Conservation (phyloP, 2,329 filamentous ascomycete species). For the Camptophora hylomeconis region DNA sequence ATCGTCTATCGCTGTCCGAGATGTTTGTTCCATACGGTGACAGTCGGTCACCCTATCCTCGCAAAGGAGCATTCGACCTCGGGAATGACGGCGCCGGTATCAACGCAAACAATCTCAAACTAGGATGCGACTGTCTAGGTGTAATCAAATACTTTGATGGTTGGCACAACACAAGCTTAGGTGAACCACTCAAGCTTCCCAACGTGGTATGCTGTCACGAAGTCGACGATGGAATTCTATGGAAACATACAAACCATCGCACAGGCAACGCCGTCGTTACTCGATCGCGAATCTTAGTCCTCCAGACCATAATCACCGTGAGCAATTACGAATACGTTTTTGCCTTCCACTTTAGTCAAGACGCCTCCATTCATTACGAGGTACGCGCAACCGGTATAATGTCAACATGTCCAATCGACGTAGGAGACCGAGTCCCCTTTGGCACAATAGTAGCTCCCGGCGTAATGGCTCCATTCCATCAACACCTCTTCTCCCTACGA, state of each 20-base stretch:
- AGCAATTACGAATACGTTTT: constrained; percentile 35
- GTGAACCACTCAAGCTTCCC: constrained; percentile 25
- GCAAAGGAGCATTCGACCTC: constrained; percentile 33
- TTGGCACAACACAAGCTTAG: constrained; percentile 23
- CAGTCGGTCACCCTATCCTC: constrained; percentile 26
- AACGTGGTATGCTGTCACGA: constrained; percentile 33
- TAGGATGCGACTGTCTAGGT: constrained; percentile 33
- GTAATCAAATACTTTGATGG: constrained; percentile 31
- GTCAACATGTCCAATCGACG: constrained; percentile 26
- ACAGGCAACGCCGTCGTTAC: constrained; percentile 24
- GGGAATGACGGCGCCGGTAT: constrained; percentile 31
- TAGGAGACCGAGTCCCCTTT: constrained; percentile 22
- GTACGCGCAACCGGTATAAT: constrained; percentile 35
- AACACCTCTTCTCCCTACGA: constrained; percentile 32
- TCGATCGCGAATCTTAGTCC: constrained; percentile 22
- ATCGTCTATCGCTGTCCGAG: constrained; percentile 29
- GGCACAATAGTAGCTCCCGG: constrained; percentile 29
- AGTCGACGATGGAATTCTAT: constrained; percentile 26
- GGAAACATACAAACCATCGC: constrained; percentile 29
- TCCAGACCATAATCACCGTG: constrained; percentile 30
- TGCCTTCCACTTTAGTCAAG: constrained; percentile 29
- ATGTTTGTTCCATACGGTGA: constrained; percentile 36
- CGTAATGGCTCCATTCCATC: constrained; percentile 31
- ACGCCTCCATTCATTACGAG: constrained; percentile 28
- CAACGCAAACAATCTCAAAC: constrained; percentile 29